These are phyloP conservation scores for Tricholoma matsutake DNA, from an alignment of 768 basidiomycete genomes.

Conservation along the genomic window DNA sequence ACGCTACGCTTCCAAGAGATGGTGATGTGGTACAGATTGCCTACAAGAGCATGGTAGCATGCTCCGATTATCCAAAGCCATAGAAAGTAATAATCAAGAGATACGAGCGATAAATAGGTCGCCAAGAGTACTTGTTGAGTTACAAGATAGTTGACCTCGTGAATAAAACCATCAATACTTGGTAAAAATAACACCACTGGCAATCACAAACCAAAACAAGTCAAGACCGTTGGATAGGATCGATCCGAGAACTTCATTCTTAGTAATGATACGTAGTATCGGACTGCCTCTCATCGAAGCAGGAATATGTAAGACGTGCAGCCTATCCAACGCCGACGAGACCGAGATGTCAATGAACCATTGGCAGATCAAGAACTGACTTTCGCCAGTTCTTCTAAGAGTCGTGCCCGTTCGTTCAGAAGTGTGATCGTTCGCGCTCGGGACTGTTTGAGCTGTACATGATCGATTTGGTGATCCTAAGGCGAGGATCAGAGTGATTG, in stretches of 20 bases:
- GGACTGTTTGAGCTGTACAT: slow-evolving; percentile 19
- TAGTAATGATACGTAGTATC: not conserved
- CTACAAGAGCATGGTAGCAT: not conserved
- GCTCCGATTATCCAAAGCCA: not conserved
- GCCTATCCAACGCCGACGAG: not conserved
- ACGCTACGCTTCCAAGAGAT: too few relatives aligned
- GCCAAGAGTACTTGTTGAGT: not conserved
- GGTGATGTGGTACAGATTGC: not conserved
- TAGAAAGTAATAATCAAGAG: not conserved
- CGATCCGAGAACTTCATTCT: not conserved
- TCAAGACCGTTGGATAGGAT: not conserved
- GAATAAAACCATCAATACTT: not conserved
- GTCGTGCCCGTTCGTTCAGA: slow-evolving; percentile 53
- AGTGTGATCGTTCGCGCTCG: slow-evolving; percentile 45
- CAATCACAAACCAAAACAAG: not conserved
- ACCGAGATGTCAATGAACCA: not conserved
- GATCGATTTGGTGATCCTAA: slow-evolving; percentile 2
- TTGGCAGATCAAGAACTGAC: slow-evolving; percentile 20
- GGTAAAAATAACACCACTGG: not conserved
- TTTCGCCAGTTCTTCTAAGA: slow-evolving; percentile 53
- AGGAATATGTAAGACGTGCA: not conserved
- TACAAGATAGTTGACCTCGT: not conserved
- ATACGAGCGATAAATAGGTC: not conserved
- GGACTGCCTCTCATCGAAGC: not conserved
- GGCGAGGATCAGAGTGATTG: not conserved